Base-by-base conservation (phyloP, 306 rosid genomes). In the Styphnolobium japonicum region DNA sequence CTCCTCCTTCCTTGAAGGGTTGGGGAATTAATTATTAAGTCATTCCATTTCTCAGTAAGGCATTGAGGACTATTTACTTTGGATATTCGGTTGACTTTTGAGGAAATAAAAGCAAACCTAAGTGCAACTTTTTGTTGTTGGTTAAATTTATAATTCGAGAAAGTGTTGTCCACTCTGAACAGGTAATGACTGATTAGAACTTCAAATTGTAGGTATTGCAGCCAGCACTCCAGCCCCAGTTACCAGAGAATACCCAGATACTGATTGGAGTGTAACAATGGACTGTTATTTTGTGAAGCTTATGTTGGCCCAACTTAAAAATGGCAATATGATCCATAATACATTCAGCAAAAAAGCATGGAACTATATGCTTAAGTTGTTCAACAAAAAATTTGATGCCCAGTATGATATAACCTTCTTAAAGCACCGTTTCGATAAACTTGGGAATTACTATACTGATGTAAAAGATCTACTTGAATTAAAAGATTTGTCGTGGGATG, bases 211-310 rank as follows among this genome's bases (percentile, higher is more conserved):
- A 86, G 92, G 80, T 73, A 48, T 77, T 69, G 85, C 71, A 10
- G 52, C 58, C 46, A 82, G 74, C 76, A 76, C 21, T 67, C 82
- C 76, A 33, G 65, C 62, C 45, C 40, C 77, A 53, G 52, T 56
- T 52, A 51, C 63, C 36, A 77, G 84, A 82, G 81, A 79, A 70
- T 39, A 18, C 66, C 71, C 78, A 48, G 78, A 63, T 55, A 64
- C 75, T 63, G 82, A 77, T 72, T 84, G 88, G 88, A 84, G 80
- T 4, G 57, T 33, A 25, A 73, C 78, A 73, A 84, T 84, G 90
- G 92, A 86, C 75, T 73, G 37, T 21, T 84, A 73, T 82, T 83
- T 86, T 86, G 75, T 86, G 80, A 88, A 82, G 82, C 90, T 88
- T 71, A 82, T 86, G 92, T 7, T 80, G 46, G 87, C 33, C 69